Percentiles rank a stretch among this genome's conserved stretches.
Evolutionary conservation across 441 rosid species (phyloP).

Genomic region (Jatropha podagrica): DNA sequence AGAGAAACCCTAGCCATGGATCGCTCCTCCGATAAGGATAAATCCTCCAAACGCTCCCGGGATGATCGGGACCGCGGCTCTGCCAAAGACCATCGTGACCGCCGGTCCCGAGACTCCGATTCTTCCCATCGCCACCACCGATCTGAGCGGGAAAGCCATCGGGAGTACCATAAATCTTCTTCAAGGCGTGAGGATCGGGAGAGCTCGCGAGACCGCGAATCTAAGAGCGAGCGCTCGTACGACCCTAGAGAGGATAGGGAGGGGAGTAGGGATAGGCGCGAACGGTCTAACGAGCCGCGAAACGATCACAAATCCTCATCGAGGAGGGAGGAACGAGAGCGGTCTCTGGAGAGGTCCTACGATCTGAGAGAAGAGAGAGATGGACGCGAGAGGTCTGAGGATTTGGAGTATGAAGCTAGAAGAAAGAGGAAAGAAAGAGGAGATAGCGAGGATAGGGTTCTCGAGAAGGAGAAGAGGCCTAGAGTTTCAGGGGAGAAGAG

Average conservation of each 20-base stretch:
- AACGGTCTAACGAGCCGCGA: conserved; percentile 43
- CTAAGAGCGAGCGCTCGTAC: conserved; percentile 30
- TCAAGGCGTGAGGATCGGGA: conserved; percentile 52
- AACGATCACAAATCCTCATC: conserved; percentile 21
- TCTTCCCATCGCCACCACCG: conserved; percentile 37
- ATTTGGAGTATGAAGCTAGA: conserved; percentile 29
- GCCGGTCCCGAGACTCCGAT: conserved; percentile 32
- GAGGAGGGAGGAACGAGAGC: conserved; percentile 26
- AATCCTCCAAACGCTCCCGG: conserved; percentile 49
- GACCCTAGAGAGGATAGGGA: conserved; percentile 41
- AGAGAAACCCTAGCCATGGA: conserved; percentile 46
- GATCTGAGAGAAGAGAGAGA: conserved; percentile 27
- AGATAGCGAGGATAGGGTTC: conserved; percentile 43
- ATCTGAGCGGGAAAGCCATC: conserved; percentile 33
- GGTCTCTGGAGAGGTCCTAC: conserved; percentile 17
- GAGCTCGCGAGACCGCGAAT: conserved; percentile 39
- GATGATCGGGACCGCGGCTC: conserved; percentile 29
- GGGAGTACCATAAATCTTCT: conserved; percentile 41
- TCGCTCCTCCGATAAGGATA: conserved; percentile 42
- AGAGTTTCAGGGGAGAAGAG: conserved; percentile 46
- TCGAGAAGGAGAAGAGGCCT: conserved; percentile 44
- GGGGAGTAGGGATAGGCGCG: conserved; percentile 45
- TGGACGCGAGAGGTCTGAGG: conserved; percentile 18
- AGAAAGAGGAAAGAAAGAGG: conserved; percentile 61
- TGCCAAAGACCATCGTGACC: conserved; percentile 18